phyloP scores from a whole-genome alignment of 2,329 filamentous ascomycete species.

The Alternaria atra region DNA sequence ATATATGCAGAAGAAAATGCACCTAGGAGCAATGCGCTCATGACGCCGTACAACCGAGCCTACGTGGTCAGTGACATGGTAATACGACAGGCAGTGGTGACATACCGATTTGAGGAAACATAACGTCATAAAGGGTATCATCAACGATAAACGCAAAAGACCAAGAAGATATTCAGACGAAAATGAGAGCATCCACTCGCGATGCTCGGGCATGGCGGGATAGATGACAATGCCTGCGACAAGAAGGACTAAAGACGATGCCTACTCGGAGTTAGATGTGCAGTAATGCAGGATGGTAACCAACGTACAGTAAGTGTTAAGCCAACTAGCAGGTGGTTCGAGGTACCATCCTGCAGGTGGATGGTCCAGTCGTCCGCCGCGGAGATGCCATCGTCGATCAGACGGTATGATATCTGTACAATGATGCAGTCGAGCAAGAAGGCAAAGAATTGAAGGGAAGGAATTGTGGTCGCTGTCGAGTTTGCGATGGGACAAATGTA shows the following conservation, averaged over 20 bases:
- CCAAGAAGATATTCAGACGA: slow-evolving; percentile 44
- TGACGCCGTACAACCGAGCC: slow-evolving; percentile 46
- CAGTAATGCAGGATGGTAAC: neutral
- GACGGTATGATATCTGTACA: slow-evolving; percentile 34
- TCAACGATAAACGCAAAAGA: slow-evolving; percentile 48
- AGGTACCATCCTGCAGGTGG: slow-evolving; percentile 39
- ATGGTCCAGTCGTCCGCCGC: slow-evolving; percentile 35
- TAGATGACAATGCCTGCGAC: slow-evolving; percentile 42
- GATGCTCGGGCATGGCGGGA: slow-evolving; percentile 44
- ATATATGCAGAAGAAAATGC: slow-evolving; percentile 49
- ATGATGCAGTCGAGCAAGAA: slow-evolving; percentile 42
- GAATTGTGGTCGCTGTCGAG: slow-evolving; percentile 34
- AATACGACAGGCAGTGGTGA: neutral
- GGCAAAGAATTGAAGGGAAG: slow-evolving; percentile 41
- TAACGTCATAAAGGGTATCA: slow-evolving; percentile 50
- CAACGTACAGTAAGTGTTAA: slow-evolving; percentile 40
- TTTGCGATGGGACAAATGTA: slow-evolving; percentile 45
- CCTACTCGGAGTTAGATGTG: slow-evolving; percentile 34
- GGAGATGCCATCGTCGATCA: slow-evolving; percentile 39
- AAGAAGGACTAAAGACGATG: slow-evolving; percentile 41
- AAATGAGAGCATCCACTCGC: slow-evolving; percentile 46
- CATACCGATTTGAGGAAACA: slow-evolving; percentile 48
- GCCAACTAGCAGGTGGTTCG: slow-evolving; percentile 39
- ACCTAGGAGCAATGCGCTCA: slow-evolving; percentile 45
- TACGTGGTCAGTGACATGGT: slow-evolving; percentile 25